A percentile compares a stretch with the other conserved stretches of the same genome.
Conservation (phyloP, 2,329 filamentous ascomycete species). For the Chrysosphaeria jannelii region DNA sequence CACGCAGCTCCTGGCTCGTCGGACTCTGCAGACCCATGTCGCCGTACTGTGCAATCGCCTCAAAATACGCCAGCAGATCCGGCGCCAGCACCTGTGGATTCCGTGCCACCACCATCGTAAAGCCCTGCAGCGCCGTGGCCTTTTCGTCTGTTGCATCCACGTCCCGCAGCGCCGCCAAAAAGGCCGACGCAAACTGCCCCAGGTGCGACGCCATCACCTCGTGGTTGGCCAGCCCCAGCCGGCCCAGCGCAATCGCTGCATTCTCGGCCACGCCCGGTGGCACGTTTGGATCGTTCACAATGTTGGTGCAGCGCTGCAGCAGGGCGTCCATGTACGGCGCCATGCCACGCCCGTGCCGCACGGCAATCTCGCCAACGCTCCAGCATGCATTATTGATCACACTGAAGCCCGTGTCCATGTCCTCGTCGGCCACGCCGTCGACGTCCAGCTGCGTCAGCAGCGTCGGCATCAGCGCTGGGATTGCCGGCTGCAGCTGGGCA, state of each 20-base stretch:
- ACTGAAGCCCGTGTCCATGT: constrained; percentile 59
- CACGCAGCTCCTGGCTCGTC: constrained; percentile 32
- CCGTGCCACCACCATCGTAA: constrained; percentile 52
- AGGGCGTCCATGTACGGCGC: constrained; percentile 47
- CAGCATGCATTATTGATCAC: constrained; percentile 97
- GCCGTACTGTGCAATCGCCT: constrained; percentile 50
- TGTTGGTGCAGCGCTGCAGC: constrained; percentile 46
- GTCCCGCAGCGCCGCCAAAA: constrained; percentile 53
- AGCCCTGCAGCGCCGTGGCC: constrained; percentile 72
- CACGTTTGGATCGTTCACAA: constrained; percentile 60
- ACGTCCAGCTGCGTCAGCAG: constrained; percentile 73
- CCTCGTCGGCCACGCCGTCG: constrained; percentile 44
- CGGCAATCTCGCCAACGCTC: constrained; percentile 77
- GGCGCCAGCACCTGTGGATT: constrained; percentile 87
- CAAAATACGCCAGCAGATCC: constrained; percentile 54
- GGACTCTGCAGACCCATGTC: constrained; percentile 28
- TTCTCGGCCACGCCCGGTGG: constrained; percentile 78
- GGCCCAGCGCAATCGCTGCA: constrained; percentile 70
- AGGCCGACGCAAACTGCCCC: constrained; percentile 49
- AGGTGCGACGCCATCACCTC: constrained; percentile 53
- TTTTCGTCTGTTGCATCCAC: constrained; percentile 83
- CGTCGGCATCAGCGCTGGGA: constrained; percentile 46
- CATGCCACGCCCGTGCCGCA: constrained; percentile 49
- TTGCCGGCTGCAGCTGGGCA: constrained; percentile 41
- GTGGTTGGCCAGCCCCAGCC: constrained; percentile 53